Evolutionary conservation across 108 stramenopile genomes (phyloP), one percentile per base, ranked within the genome.

Genomic region (Cyclotella sp.): DNA sequence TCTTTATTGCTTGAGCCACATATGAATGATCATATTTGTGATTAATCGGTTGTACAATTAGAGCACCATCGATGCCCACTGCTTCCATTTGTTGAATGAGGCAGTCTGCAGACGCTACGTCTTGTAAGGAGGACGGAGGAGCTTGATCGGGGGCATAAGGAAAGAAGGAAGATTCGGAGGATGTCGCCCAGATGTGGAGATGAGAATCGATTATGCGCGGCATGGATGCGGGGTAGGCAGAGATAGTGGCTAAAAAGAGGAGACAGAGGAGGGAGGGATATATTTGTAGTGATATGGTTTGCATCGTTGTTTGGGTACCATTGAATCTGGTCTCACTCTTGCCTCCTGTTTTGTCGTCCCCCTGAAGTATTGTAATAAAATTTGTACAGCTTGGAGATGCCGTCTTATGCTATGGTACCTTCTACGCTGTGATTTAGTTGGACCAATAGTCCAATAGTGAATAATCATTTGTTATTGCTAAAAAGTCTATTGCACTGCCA

Each of bases 11-110:
- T 51, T 86, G 42, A 15, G 67, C 51, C 11, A 96, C 93, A 71
- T 93, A 96, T 1, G 90, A 86, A 65, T 96, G 95, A 64, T 96
- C 95, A 63, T 85, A 93, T 78, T 94, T 95, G 73, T 95, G 89
- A 78, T 95, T 93, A 84, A 95, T 95, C 6, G 95, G 95, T 81
- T 96, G 93, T 1, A 96, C 93, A 51, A 96, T 91, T 9, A 96
- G 68, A 16, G 95, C 88, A 15, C 93, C 93, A 59, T 92, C 90
- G 13, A 96, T 90, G n/a, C 89, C 88, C 14, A 87, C 81, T 9
- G 75, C 70, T 15, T 85, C 55, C 95, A 96, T 96, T 68, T 87
- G 76, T 30, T 84, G 44, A 11, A 95, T 60, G 1, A 96, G 77
- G 21, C 64, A 76, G 9, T 72, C 62, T 12, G 86, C 80, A 11